Evolutionary conservation across 208 protist genomes (phyloP).

Genomic region (Trypanosoma avium): DNA sequence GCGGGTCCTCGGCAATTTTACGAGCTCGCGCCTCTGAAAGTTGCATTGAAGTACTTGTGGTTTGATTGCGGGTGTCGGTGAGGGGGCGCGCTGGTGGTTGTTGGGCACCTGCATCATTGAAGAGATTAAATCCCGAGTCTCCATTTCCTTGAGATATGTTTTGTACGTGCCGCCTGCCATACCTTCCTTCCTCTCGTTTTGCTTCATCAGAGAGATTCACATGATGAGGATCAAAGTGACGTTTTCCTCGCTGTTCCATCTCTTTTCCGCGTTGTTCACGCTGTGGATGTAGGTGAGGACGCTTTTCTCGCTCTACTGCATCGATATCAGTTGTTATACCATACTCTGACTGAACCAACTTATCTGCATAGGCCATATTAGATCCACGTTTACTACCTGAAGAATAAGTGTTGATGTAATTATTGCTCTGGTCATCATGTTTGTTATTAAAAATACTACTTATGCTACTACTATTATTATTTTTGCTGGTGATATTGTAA

Average conservation of each 20-base stretch:
- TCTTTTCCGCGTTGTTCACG: slow-evolving; percentile 12
- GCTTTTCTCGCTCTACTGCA: neutral
- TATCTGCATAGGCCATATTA: neutral
- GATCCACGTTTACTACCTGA: neutral
- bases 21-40: slow-evolving; percentile 48
- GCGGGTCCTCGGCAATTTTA: slow-evolving; percentile 27
- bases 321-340: slow-evolving; percentile 8
- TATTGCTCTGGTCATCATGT: neutral
- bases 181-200: slow-evolving; percentile 64
- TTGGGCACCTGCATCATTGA: slow-evolving; percentile 15
- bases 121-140: slow-evolving; percentile 28
- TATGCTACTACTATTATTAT: neutral
- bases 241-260: slow-evolving; percentile 13
- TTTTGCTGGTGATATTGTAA: neutral
- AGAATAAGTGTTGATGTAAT: too few species aligned
- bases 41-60: slow-evolving; percentile 29
- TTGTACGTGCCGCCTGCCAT: slow-evolving; percentile 42
- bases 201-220: slow-evolving; percentile 59
- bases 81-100: slow-evolving; percentile 23
- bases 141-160: slow-evolving; percentile 28
- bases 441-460: neutral
- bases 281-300: slow-evolving; percentile 19
- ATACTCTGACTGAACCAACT: slow-evolving; percentile 15
- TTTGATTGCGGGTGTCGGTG: neutral
- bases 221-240: slow-evolving; percentile 61